phyloP scores from a whole-genome alignment of 192 early-diverging fungal genomes.

The Cetraspora pellucida region DNA sequence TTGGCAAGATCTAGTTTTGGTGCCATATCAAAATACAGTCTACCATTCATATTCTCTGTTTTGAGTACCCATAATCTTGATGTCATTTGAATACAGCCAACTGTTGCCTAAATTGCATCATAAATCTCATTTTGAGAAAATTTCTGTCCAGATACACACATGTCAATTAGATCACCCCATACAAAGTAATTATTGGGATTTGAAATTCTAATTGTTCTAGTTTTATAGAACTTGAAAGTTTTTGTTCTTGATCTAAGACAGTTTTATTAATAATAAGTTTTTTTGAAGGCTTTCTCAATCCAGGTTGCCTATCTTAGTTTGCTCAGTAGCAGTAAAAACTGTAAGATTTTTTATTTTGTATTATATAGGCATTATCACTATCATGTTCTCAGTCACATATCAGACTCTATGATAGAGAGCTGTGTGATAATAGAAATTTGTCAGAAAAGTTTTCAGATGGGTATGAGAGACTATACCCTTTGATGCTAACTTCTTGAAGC shows the following conservation, averaged over 20 bases:
- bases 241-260: not conserved
- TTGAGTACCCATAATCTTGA: constrained; percentile 17
- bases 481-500: not conserved
- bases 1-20: no score
- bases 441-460: not conserved
- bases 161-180: constrained; percentile 15
- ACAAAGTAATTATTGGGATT: not conserved
- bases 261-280: no score
- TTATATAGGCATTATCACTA: not conserved
- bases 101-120: constrained; percentile 11
- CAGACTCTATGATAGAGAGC: not conserved
- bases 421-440: not conserved
- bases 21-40: no score
- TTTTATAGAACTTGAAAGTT: not conserved
- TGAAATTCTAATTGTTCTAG: constrained; percentile 3
- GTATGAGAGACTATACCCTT: constrained; percentile 22
- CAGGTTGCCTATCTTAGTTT: not conserved
- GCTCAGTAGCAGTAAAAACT: not conserved
- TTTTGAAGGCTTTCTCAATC: not conserved
- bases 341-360: constrained; percentile 20
- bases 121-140: not conserved
- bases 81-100: constrained; percentile 18
- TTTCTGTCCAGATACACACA: constrained; percentile 7
- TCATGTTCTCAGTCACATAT: not conserved
- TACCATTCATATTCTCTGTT: not conserved